A percentile compares a stretch with the other conserved stretches of the same genome.
Conservation (phyloP, 345 rosid genomes). For the Arabidopsis suecica region DNA sequence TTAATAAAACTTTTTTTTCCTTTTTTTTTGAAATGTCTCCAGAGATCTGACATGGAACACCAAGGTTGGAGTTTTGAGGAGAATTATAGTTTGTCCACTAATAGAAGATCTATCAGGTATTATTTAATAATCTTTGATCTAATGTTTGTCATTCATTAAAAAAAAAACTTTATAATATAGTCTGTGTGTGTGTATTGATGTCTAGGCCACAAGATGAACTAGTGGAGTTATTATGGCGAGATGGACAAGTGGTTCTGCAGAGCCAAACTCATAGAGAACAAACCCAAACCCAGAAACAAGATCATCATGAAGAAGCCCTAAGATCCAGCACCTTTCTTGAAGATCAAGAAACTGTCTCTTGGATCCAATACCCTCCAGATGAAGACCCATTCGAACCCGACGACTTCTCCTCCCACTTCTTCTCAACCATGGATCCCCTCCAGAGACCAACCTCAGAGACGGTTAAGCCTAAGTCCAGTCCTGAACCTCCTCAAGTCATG, state of each 20-base stretch:
- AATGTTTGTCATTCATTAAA: constrained; percentile 2
- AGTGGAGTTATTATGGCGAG: constrained; percentile 71
- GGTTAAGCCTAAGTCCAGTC: constrained; percentile 38
- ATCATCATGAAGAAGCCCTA: constrained; percentile 24
- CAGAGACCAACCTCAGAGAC: constrained; percentile 40
- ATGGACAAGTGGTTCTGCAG: constrained; percentile 67
- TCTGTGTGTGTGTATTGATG: constrained; percentile 20
- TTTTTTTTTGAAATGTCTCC: constrained; percentile 23
- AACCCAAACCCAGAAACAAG: constrained; percentile 14
- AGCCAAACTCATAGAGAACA: constrained; percentile 62
- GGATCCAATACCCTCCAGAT: constrained; percentile 67
- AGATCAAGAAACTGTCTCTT: constrained; percentile 66
- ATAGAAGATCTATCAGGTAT: constrained; percentile 54
- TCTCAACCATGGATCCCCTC: constrained; percentile 35
- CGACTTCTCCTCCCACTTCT: constrained; percentile 60
- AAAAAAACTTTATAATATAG: not conserved
- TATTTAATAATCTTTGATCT: constrained; percentile 1
- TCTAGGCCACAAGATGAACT: constrained; percentile 64
- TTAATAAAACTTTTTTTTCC: not conserved
- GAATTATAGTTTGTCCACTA: constrained; percentile 49
- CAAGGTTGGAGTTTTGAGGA: constrained; percentile 65
- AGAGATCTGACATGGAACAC: constrained; percentile 61
- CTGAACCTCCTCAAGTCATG: constrained; percentile 24
- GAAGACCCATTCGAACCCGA: constrained; percentile 60
- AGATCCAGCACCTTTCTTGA: constrained; percentile 41